Evolutionary conservation across 2,329 filamentous ascomycete species (phyloP), one percentile per base, ranked within the genome.

Genomic region (Lizonia empirigonia): DNA sequence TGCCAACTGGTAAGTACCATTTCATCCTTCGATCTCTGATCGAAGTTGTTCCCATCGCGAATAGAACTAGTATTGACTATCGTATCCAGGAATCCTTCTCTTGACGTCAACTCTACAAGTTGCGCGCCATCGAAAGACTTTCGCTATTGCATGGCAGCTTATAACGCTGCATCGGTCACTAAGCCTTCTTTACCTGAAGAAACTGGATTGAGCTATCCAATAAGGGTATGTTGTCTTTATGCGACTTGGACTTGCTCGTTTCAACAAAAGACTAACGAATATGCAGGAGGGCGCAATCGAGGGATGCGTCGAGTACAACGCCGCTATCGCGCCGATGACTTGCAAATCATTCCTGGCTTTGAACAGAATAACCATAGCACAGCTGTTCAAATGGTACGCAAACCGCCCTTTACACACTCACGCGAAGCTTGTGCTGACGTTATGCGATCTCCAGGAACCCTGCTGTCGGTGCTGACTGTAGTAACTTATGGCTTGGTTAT

Each of bases 81-180:
- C 15, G 32, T 44, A 50, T 22, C 47, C 19, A 50, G 39, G 40
- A 44, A 44, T 16, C 47, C 47, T 27, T 44, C 32, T 24, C 47
- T 50, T 13, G 22, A 32, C 5, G 27, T 26, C 27, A 50, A 50
- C 47, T 50, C 47, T 40, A 44, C 47, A 26, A 15, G 18, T 33
- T 50, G 47, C 39, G 47, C 47, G 18, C 47, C 39, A 44, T 24
- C 47, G 22, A 50, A 44, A 44, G 47, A 50, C 39, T 33, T 50
- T 44, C 39, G 47, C 6, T 50, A 50, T 44, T 50, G 47, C 47
- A 50, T 50, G 33, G 47, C 47, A 39, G 39, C 47, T 27, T 44
- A 44, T 33, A 44, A 27, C 39, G 39, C 32, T 33, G 40, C 24
- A 39, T 50, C 39, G 19, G n/a, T 18, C 35, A 35, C 20, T 23